These are phyloP conservation scores for Trametes hirsuta DNA, from an alignment of 1,284 basidiomycete genomes.

Conservation along the genomic window DNA sequence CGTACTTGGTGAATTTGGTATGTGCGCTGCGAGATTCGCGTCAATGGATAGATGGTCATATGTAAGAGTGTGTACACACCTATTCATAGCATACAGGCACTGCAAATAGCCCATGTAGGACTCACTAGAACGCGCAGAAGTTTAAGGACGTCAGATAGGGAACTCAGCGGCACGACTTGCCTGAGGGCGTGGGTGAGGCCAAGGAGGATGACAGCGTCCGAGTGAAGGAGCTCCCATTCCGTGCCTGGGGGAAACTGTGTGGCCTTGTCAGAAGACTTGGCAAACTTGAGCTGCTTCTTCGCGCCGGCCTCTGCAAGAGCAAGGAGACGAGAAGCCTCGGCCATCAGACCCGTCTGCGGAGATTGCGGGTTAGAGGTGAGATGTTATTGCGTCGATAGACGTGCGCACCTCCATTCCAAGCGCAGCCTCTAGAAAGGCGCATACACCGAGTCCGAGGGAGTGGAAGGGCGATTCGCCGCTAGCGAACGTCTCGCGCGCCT, in stretches of 20 bases:
- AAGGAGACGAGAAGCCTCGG: slow-evolving; percentile 59
- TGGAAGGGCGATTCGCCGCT: slow-evolving; percentile 66
- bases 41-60: not conserved
- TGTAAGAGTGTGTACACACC: slow-evolving; percentile 37
- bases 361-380: slow-evolving; percentile 8
- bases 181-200: slow-evolving; percentile 71
- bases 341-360: slow-evolving; percentile 50
- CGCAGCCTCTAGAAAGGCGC: slow-evolving; percentile 75
- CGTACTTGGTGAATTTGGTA: slow-evolving; percentile 71
- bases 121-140: slow-evolving; percentile 48
- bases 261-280: slow-evolving; percentile 40
- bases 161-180: slow-evolving; percentile 39
- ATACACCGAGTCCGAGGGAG: slow-evolving; percentile 70
- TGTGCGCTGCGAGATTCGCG: slow-evolving; percentile 53
- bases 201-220: slow-evolving; percentile 69
- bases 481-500: slow-evolving; percentile 55
- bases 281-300: slow-evolving; percentile 54
- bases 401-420: slow-evolving; percentile 76
- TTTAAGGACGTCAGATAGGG: not conserved
- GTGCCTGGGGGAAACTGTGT: slow-evolving; percentile 62
- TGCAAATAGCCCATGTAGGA: slow-evolving; percentile 79
- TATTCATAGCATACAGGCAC: slow-evolving; percentile 74
- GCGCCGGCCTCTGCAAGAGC: slow-evolving; percentile 61
- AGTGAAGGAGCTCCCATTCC: slow-evolving; percentile 75
- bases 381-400: not conserved